These are phyloP conservation scores for Papiliotrema nemorosa DNA, from an alignment of 1,284 basidiomycete genomes.

Conservation along the genomic window DNA sequence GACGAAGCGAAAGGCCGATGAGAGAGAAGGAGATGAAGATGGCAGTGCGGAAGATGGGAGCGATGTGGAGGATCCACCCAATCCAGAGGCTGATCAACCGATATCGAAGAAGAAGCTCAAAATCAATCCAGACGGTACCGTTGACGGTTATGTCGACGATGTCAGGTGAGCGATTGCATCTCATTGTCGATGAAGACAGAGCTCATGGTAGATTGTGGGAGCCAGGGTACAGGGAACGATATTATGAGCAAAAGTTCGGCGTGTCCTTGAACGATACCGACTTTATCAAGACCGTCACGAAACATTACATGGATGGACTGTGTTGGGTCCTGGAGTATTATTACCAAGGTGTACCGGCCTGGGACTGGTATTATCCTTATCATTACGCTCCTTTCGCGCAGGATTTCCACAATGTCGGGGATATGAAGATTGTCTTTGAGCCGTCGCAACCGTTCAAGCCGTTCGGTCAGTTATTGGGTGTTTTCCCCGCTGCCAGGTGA, in stretches of 20 bases:
- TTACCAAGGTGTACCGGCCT: constrained; percentile 97
- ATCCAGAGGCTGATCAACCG: constrained; percentile 49
- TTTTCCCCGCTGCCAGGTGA: constrained; percentile 89
- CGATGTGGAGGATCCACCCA: constrained; percentile 41
- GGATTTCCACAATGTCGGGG: constrained; percentile 79
- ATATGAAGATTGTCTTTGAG: constrained; percentile 66
- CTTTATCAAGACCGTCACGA: constrained; percentile 73
- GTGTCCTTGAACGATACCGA: constrained; percentile 67
- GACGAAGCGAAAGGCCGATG: constrained; percentile 66
- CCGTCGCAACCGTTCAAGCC: constrained; percentile 88
- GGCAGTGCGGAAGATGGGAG: constrained; percentile 51
- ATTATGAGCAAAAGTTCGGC: constrained; percentile 92
- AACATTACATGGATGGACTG: constrained; percentile 86
- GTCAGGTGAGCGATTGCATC: constrained; percentile 65
- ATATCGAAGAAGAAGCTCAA: constrained; percentile 58
- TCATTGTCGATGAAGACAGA: background rate
- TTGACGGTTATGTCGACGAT: constrained; percentile 70
- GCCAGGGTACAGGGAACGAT: constrained; percentile 90
- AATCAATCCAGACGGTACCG: constrained; percentile 68
- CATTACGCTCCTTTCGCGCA: constrained; percentile 98
- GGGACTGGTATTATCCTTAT: constrained; percentile 99
- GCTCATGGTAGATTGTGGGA: constrained; percentile 70
- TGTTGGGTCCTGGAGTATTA: constrained; percentile 97
- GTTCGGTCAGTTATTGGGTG: constrained; percentile 96
- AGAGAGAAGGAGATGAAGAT: constrained; percentile 41